phyloP scores from a whole-genome alignment of 1,139 yeast species.

The Lizanozyma gosingica region DNA sequence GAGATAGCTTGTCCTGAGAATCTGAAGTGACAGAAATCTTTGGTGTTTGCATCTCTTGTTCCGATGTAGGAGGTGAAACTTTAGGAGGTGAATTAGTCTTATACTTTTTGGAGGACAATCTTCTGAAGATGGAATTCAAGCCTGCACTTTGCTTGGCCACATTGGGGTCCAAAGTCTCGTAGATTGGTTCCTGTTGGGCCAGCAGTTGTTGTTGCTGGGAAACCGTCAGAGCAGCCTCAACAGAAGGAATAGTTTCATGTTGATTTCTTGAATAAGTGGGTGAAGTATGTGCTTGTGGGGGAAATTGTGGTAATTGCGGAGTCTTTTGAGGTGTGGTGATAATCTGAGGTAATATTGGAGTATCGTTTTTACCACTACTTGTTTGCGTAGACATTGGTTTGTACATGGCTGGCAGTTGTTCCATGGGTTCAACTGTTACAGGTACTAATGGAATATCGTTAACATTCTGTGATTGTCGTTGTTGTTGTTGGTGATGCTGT shows the following conservation, averaged over 20 bases:
- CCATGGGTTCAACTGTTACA: not conserved
- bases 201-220: constrained; percentile 12
- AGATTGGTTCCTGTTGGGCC: constrained; percentile 1
- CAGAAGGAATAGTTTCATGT: constrained; percentile 10
- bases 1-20: constrained; percentile 11
- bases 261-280: constrained; percentile 18
- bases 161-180: constrained; percentile 18
- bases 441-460: too few species aligned
- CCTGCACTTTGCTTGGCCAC: constrained; percentile 19
- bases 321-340: constrained; percentile 7
- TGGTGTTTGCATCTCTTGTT: constrained; percentile 7
- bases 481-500: constrained; percentile 8
- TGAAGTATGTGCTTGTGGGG: constrained; percentile 66
- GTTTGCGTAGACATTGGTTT: constrained; percentile 2
- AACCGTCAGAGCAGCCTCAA: constrained; percentile 7
- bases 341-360: constrained; percentile 2
- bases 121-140: constrained; percentile 30
- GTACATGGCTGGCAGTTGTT: not conserved
- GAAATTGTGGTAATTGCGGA: constrained; percentile 34
- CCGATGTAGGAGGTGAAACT: constrained; percentile 4
- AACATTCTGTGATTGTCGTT: constrained; percentile 7
- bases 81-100: constrained; percentile 9
- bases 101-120: constrained; percentile 28
- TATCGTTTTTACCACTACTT: not conserved
- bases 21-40: constrained; percentile 12